Conservation (phyloP, 345 rosid species). For the Acer yangbiense region DNA sequence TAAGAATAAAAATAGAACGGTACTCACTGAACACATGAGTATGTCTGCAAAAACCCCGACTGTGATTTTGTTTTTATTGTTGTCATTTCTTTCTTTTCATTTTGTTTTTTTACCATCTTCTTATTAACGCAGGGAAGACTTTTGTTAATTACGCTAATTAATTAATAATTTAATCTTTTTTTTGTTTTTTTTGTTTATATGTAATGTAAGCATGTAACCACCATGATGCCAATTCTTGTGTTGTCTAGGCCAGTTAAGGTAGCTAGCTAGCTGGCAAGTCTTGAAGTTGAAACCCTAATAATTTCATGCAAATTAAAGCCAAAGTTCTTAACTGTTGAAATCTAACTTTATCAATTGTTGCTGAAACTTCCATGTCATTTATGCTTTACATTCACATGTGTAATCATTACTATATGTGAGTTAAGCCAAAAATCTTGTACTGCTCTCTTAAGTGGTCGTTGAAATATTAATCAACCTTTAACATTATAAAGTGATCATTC, state of each 20-base stretch:
- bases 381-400: slow-evolving; percentile 4
- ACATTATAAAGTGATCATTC: too few relatives aligned
- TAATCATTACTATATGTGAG: slow-evolving; percentile 6
- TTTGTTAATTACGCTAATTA: background rate
- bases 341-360: slow-evolving; percentile 12
- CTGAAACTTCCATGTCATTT: slow-evolving; percentile 21
- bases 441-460: background rate
- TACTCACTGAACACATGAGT: slow-evolving; percentile 23
- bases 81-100: slow-evolving; percentile 11
- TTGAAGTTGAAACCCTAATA: slow-evolving; percentile 11
- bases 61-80: slow-evolving; percentile 24
- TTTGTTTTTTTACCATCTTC: slow-evolving; percentile 14
- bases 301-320: slow-evolving; percentile 10
- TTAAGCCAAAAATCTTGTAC: background rate
- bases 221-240: slow-evolving; percentile 10
- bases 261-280: background rate
- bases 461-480: background rate
- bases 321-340: background rate
- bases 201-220: background rate
- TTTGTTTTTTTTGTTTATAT: background rate
- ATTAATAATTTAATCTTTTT: background rate
- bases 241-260: slow-evolving; percentile 15
- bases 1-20: background rate
- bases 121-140: slow-evolving; percentile 12
- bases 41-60: slow-evolving; percentile 31